Conservation (phyloP, 106 monocot species). For the Allium fistulosum region DNA sequence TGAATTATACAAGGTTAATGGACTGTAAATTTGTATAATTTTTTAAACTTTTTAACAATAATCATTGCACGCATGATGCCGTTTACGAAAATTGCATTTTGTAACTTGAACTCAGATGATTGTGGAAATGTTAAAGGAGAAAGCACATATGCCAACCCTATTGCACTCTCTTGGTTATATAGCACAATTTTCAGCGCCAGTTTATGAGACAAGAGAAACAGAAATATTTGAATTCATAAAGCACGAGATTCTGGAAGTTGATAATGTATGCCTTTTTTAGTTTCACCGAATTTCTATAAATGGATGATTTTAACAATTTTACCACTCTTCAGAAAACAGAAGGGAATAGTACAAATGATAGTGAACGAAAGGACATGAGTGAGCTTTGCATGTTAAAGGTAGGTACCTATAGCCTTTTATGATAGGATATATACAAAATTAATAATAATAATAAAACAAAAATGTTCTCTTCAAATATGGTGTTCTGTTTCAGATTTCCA, state of each 20-base stretch:
- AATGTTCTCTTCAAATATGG: neutral
- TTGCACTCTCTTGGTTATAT: slow-evolving; percentile 95
- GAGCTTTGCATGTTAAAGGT: slow-evolving; percentile 89
- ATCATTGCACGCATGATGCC: neutral
- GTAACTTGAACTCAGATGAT: slow-evolving; percentile 55
- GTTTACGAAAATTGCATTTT: neutral
- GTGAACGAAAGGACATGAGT: slow-evolving; percentile 60
- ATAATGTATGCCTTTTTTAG: slow-evolving; percentile 40
- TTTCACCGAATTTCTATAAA: neutral
- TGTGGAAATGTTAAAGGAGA: slow-evolving; percentile 83
- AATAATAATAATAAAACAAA: neutral
- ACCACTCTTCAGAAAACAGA: slow-evolving; percentile 28
- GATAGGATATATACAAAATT: neutral
- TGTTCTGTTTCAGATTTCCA: slow-evolving; percentile 51
- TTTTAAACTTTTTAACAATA: neutral
- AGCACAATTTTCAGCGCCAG: slow-evolving; percentile 91
- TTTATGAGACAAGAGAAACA: slow-evolving; percentile 92
- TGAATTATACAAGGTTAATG: slow-evolving; percentile 89
- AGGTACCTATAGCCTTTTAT: neutral
- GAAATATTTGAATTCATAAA: slow-evolving; percentile 76
- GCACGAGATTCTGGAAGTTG: slow-evolving; percentile 61
- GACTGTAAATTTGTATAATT: neutral
- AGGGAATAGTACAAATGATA: slow-evolving; percentile 15
- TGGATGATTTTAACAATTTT: slow-evolving; percentile 4
- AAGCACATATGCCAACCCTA: slow-evolving; percentile 79